phyloP scores from a whole-genome alignment of 2,329 filamentous ascomycete genomes.

The Dothideomycetes sp. region DNA sequence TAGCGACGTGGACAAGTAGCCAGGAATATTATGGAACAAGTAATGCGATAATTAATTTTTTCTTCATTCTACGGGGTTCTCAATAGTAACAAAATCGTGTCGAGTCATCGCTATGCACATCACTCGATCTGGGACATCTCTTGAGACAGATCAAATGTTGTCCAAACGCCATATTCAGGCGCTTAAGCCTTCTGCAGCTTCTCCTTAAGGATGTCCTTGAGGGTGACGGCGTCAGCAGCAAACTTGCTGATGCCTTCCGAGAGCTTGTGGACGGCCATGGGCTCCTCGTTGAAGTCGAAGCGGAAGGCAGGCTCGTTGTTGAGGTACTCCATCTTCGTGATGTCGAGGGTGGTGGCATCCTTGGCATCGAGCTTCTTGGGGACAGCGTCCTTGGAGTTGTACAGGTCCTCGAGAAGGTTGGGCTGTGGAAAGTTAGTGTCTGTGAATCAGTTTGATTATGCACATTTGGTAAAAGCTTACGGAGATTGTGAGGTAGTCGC shows the following conservation, averaged over 20 bases:
- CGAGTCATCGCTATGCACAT: slow-evolving; percentile 9
- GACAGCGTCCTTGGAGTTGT: slow-evolving; percentile 69
- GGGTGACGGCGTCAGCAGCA: slow-evolving; percentile 83
- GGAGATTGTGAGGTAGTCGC: slow-evolving; percentile 97
- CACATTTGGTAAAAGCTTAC: slow-evolving; percentile 40
- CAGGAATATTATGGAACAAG: too few species aligned
- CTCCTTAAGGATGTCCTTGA: slow-evolving; percentile 82
- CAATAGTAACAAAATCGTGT: slow-evolving; percentile 5
- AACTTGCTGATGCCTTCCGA: slow-evolving; percentile 99
- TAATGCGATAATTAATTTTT: too few species aligned
- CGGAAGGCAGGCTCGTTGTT: slow-evolving; percentile 83
- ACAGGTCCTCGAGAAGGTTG: slow-evolving; percentile 85
- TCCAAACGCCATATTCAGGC: not conserved
- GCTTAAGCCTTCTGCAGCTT: slow-evolving; percentile 49
- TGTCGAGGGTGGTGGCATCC: slow-evolving; percentile 54
- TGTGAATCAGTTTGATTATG: slow-evolving; percentile 8
- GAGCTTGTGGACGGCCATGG: slow-evolving; percentile 99
- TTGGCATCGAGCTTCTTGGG: slow-evolving; percentile 85
- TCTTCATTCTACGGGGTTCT: not conserved
- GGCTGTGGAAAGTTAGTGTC: slow-evolving; percentile 47
- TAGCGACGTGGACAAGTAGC: too few species aligned
- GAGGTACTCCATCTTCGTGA: slow-evolving; percentile 86
- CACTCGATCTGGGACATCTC: not conserved
- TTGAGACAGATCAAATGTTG: not conserved
- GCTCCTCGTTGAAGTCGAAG: slow-evolving; percentile 99